A percentile compares a stretch with the other conserved stretches of the same genome.
Conservation (phyloP, 2,329 filamentous ascomycete genomes). For the Colletotrichum tabaci region DNA sequence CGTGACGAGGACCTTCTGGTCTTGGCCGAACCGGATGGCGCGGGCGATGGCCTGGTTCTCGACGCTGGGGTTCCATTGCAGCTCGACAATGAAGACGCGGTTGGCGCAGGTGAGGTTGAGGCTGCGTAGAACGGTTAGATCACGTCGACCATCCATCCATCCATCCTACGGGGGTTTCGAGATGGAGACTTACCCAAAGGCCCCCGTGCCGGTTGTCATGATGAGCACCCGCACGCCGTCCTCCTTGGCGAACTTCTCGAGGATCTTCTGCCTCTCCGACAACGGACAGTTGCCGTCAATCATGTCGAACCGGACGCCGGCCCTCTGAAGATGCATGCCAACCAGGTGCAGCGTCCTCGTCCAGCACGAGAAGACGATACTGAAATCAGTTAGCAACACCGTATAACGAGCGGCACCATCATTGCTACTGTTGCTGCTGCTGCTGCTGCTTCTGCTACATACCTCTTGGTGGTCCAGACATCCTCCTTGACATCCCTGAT, state of each 20-base stretch:
- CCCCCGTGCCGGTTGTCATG: slow-evolving; percentile 68
- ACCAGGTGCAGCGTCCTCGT: slow-evolving; percentile 59
- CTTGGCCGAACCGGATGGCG: slow-evolving; percentile 63
- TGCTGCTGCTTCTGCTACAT: slow-evolving; percentile 4
- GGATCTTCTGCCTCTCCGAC: slow-evolving; percentile 52
- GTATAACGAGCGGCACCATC: no score
- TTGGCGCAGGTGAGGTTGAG: slow-evolving; percentile 65
- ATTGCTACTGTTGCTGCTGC: background rate
- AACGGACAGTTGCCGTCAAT: slow-evolving; percentile 62
- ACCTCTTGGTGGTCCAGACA: slow-evolving; percentile 48
- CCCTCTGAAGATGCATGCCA: slow-evolving; percentile 47
- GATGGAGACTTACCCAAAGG: slow-evolving; percentile 58
- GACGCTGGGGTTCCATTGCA: slow-evolving; percentile 69
- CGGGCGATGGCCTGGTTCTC: slow-evolving; percentile 67
- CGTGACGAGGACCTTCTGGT: slow-evolving; percentile 57
- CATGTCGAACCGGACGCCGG: slow-evolving; percentile 51
- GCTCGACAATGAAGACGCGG: slow-evolving; percentile 65
- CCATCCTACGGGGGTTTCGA: background rate
- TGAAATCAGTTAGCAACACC: slow-evolving; percentile 40
- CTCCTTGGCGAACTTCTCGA: slow-evolving; percentile 55
- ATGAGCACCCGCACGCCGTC: slow-evolving; percentile 56
- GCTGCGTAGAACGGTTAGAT: slow-evolving; percentile 45
- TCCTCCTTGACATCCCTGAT: slow-evolving; percentile 49
- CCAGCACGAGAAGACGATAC: slow-evolving; percentile 64
- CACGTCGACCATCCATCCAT: background rate